Percentiles rank a stretch among this genome's conserved stretches.
Evolutionary conservation across 148 eudicot species (phyloP).

Genomic region (Rhododendron mucronatum): DNA sequence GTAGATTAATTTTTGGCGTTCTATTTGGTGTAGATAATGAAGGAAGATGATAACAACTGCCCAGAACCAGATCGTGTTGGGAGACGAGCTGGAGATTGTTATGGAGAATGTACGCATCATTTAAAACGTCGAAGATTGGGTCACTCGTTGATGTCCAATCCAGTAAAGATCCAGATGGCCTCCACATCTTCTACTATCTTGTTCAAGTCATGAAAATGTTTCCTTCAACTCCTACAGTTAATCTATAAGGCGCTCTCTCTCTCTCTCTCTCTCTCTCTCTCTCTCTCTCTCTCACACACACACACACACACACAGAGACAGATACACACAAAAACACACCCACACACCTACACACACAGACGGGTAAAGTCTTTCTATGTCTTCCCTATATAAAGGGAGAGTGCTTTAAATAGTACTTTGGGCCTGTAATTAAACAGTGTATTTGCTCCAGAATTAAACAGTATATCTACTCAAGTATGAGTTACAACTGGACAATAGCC

Average conservation of each 20-base stretch:
- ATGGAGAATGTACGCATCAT: constrained; percentile 63
- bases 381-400: no score
- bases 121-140: constrained; percentile 57
- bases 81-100: constrained; percentile 62
- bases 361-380: no score
- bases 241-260: background rate
- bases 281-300: no score
- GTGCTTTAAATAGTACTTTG: no score
- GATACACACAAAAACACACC: background rate
- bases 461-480: no score
- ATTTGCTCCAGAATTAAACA: no score
- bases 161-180: constrained; percentile 48
- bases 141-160: constrained; percentile 62
- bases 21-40: constrained; percentile 1
- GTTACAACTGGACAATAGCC: no score
- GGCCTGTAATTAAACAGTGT: no score
- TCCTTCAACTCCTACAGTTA: background rate
- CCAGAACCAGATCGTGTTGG: constrained; percentile 63
- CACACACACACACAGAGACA: background rate
- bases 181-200: constrained; percentile 24
- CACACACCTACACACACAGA: background rate
- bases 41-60: constrained; percentile 34
- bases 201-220: constrained; percentile 8
- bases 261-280: no score
- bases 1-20: background rate